Percentiles rank a stretch among this genome's conserved stretches.
These are phyloP conservation scores for Debaryomycetaceae sp. DNA, from an alignment of 1,139 yeast genomes.

Conservation along the genomic window DNA sequence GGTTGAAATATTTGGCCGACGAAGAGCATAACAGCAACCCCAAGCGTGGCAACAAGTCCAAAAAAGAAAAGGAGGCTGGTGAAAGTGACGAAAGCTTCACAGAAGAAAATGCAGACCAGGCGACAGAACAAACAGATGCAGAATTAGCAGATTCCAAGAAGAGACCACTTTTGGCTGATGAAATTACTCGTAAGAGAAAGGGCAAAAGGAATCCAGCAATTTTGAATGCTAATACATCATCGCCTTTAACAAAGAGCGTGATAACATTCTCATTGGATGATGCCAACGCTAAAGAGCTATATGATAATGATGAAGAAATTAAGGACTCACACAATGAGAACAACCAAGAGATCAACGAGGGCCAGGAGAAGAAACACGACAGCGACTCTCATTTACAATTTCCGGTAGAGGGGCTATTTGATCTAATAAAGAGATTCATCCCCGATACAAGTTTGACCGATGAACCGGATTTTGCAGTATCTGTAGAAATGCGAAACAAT, in stretches of 20 bases:
- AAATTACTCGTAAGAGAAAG: constrained; percentile 7
- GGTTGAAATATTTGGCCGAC: constrained; percentile 54
- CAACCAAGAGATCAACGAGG: not conserved
- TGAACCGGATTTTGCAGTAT: constrained; percentile 12
- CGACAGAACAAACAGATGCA: not conserved
- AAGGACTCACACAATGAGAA: not conserved
- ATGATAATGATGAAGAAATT: constrained; percentile 1
- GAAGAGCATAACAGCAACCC: constrained; percentile 37
- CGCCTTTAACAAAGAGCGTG: constrained; percentile 16
- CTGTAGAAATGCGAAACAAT: constrained; percentile 19
- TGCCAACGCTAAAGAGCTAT: constrained; percentile 5
- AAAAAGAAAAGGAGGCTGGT: constrained; percentile 21
- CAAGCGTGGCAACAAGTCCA: constrained; percentile 31
- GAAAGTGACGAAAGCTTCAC: constrained; percentile 12
- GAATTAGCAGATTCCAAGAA: constrained; percentile 7
- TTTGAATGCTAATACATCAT: constrained; percentile 10
- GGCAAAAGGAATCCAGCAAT: constrained; percentile 8
- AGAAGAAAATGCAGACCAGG: constrained; percentile 5
- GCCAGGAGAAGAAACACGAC: constrained; percentile 1
- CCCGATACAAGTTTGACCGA: constrained; percentile 6
- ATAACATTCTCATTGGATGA: constrained; percentile 6
- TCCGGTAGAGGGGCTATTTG: constrained; percentile 19
- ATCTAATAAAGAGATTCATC: constrained; percentile 9
- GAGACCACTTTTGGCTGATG: constrained; percentile 9
- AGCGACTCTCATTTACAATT: constrained; percentile 11